Percentiles rank a stretch among this genome's conserved stretches.
Conservation (phyloP, 2,329 filamentous ascomycete genomes). For the Fusarium sp. region DNA sequence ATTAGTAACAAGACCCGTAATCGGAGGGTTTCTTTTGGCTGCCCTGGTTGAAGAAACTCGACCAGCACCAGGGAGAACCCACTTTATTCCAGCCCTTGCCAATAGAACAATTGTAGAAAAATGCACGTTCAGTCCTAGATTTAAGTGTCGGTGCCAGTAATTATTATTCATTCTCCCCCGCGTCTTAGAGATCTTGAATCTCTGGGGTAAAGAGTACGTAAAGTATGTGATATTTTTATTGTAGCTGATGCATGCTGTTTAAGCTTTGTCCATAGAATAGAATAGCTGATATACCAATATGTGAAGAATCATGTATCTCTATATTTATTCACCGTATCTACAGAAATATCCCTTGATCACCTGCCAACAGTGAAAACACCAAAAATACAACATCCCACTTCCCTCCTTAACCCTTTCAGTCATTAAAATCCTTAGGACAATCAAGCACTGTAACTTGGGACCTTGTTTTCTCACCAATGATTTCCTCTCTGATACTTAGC, state of each 20-base stretch:
- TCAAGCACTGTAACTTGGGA: background rate
- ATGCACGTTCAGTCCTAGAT: constrained; percentile 3
- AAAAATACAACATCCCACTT: background rate
- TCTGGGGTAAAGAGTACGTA: constrained; percentile 34
- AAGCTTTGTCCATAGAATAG: background rate
- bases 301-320: background rate
- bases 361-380: constrained; percentile 23
- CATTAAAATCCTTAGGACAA: background rate
- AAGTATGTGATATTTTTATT: background rate
- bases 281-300: background rate
- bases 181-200: constrained; percentile 14
- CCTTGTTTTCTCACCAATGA: constrained; percentile 4
- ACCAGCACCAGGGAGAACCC: constrained; percentile 3
- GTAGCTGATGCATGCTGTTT: background rate
- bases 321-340: background rate
- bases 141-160: constrained; percentile 7
- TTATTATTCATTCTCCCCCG: constrained; percentile 25
- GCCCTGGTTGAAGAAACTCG: background rate
- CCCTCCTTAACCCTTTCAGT: background rate
- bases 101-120: constrained; percentile 20
- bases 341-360: background rate
- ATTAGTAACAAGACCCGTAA: constrained; percentile 13
- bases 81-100: constrained; percentile 38
- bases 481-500: constrained; percentile 14
- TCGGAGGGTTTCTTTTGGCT: constrained; percentile 4